A percentile compares a stretch with the other conserved stretches of the same genome.
Evolutionary conservation across 176 grass and related monocot genomes (phyloP).

Genomic region (Saccharum spontaneum): DNA sequence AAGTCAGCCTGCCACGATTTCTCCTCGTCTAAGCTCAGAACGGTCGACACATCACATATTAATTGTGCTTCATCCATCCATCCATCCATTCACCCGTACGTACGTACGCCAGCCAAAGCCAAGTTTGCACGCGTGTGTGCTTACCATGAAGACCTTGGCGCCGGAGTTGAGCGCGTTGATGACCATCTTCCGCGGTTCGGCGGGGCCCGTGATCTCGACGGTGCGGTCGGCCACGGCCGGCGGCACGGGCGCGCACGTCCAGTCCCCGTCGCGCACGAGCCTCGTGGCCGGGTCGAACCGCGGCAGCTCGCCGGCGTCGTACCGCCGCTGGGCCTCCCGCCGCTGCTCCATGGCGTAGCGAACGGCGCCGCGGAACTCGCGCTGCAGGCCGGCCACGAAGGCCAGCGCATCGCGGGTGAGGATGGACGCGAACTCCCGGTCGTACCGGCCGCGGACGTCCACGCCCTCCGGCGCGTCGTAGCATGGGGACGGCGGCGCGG

Average conservation of each 20-base stretch:
- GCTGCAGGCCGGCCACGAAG: constrained; percentile 69
- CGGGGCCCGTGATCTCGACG: constrained; percentile 90
- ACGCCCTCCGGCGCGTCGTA: constrained; percentile 88
- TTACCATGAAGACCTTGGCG: constrained; percentile 90
- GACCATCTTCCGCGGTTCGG: constrained; percentile 79
- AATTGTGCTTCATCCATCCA: too few species aligned
- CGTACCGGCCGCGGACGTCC: constrained; percentile 76
- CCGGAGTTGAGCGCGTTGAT: constrained; percentile 98
- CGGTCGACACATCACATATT: not conserved
- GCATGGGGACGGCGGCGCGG: constrained; percentile 8
- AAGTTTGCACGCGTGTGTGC: not conserved
- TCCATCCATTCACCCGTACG: too few species aligned
- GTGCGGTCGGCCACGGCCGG: constrained; percentile 73
- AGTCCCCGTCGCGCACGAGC: constrained; percentile 55
- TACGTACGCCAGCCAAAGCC: too few species aligned
- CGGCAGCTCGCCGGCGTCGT: constrained; percentile 67
- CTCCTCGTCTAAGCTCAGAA: not conserved
- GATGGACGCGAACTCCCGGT: constrained; percentile 62
- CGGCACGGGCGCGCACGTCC: constrained; percentile 65
- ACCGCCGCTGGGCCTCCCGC: constrained; percentile 59
- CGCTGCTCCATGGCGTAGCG: constrained; percentile 75
- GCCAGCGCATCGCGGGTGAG: constrained; percentile 69
- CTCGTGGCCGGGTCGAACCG: constrained; percentile 73
- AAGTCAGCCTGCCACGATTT: constrained; percentile 63
- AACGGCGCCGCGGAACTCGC: constrained; percentile 73